Evolutionary conservation across 306 rosid species (phyloP), one percentile per base, ranked within the genome.

Genomic region (Spatholobus suberectus): DNA sequence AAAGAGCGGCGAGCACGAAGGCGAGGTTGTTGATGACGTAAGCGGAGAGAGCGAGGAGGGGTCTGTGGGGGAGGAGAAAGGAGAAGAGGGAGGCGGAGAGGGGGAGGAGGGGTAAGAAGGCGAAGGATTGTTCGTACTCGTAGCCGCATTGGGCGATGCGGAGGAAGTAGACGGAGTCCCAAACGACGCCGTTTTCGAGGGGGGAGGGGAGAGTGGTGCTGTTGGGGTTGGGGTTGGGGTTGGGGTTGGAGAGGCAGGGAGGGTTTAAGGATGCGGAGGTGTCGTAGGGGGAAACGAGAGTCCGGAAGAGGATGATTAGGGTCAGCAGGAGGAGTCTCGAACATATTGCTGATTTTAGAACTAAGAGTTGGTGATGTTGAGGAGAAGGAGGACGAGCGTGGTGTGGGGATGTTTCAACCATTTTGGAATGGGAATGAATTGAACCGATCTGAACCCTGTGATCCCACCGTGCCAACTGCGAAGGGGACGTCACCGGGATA

Each of bases 41-140:
- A 73, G 90, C 97, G 20, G 94, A 93, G 29, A 92, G 51, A 1
- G 85, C 94, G 86, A 96, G 44, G 35, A 92, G 89, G 40, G 76
- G 13, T 6, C 13, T 87, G 1, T 83, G 79, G 24, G 91, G 89
- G n/a, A 90, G 68, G 4, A 94, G 47, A 3, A 90, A 87, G 29
- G 83, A 27, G 83, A 34, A 27, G 81, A 84, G 65, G 43, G 91
- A 89, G 38, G 90, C 83, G 84, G 82, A 88, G 49, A 93, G 37
- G 1, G 98, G 97, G 14, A 96, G 96, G 49, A 96, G 89, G 1
- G 98, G 98, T 78, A 93, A 86, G 90, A 93, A 96, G 23, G 97
- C 99, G 74, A 90, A 96, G 79, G 88, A 8, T 59, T 96, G 98
- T 86, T 96, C 99, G 74, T 96, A 96, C 79, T 96, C 99, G 68